Percentiles rank a stretch among this genome's conserved stretches.
Evolutionary conservation across 805 yeast species (phyloP).

Genomic region (Yarrowia sp.): DNA sequence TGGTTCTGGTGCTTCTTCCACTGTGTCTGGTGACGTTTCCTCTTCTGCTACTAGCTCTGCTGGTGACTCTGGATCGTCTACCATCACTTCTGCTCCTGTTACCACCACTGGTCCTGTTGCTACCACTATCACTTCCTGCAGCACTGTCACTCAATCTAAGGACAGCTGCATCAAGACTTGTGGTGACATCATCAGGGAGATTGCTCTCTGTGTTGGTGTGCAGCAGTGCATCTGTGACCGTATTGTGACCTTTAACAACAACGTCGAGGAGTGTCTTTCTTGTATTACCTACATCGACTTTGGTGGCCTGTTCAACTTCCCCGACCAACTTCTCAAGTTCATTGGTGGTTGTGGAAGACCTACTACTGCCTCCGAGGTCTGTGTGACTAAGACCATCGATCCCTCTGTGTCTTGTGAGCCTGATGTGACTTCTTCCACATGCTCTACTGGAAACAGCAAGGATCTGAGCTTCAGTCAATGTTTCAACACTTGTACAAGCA

Average conservation of each 20-base stretch:
- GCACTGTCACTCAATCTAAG: conserved; percentile 9
- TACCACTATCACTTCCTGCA: conserved; percentile 4
- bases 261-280: conserved; percentile 10
- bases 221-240: conserved; percentile 25
- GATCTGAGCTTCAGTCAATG: not conserved
- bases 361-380: conserved; percentile 21
- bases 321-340: conserved; percentile 9
- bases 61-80: too few species aligned
- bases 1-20: not conserved
- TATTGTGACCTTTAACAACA: not conserved
- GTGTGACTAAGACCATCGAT: conserved; percentile 28
- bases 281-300: conserved; percentile 27
- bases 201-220: conserved; percentile 20
- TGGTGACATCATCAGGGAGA: conserved; percentile 23
- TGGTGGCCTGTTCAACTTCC: conserved; percentile 1
- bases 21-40: not conserved
- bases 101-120: not conserved
- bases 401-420: conserved; percentile 8
- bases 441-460: not conserved
- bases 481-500: not conserved
- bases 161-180: conserved; percentile 4
- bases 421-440: conserved; percentile 10
- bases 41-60: not conserved
- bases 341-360: conserved; percentile 9
- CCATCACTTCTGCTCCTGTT: not conserved